These are phyloP conservation scores for Boletus sp. DNA, from an alignment of 768 basidiomycete species.

Conservation along the genomic window DNA sequence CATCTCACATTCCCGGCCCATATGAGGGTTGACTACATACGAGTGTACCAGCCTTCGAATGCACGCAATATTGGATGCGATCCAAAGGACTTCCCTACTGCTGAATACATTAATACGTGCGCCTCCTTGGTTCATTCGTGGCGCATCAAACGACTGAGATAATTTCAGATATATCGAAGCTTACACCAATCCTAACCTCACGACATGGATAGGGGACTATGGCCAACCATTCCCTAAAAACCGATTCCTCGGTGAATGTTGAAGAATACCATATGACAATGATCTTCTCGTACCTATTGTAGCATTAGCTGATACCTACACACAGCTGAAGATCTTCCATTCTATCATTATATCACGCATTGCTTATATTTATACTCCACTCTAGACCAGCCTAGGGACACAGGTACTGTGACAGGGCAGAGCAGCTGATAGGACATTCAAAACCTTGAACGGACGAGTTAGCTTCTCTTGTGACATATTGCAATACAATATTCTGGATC, in stretches of 20 bases:
- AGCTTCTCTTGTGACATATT: background rate
- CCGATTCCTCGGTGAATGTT: conserved; percentile 43
- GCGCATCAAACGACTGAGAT: background rate
- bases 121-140: conserved; percentile 14
- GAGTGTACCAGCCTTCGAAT: conserved; percentile 69
- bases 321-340: background rate
- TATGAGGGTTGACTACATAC: conserved; percentile 54
- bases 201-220: conserved; percentile 45
- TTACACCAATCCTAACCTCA: conserved; percentile 60
- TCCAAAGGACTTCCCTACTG: conserved; percentile 65
- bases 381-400: background rate
- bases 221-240: conserved; percentile 52
- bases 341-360: conserved; percentile 1
- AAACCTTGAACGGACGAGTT: background rate
- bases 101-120: conserved; percentile 65
- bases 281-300: background rate
- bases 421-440: background rate
- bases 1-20: conserved; percentile 51
- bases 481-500: background rate
- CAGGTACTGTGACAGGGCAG: background rate
- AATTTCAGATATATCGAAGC: conserved; percentile 56
- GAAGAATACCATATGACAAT: background rate
- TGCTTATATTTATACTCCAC: background rate
- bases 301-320: background rate
- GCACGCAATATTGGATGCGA: conserved; percentile 72